phyloP scores from a whole-genome alignment of 441 rosid species.

The Euphorbia schlechtendalii region DNA sequence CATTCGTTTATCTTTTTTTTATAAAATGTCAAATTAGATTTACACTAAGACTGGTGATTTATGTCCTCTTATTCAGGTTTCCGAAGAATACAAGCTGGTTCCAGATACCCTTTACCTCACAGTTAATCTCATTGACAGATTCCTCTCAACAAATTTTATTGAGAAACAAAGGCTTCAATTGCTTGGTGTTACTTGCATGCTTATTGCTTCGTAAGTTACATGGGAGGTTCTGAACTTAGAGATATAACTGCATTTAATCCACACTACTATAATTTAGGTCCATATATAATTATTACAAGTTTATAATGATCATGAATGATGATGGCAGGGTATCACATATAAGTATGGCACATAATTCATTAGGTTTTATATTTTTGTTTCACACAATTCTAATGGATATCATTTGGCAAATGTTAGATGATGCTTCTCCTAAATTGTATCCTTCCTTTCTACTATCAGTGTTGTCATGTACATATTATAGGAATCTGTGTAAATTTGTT shows the following conservation, averaged over 20 bases:
- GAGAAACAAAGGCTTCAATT: conserved; percentile 86
- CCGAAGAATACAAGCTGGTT: conserved; percentile 82
- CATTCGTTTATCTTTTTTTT: neutral
- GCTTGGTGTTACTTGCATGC: conserved; percentile 93
- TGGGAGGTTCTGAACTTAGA: neutral
- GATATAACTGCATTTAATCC: neutral
- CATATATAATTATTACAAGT: neutral
- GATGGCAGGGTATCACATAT: neutral
- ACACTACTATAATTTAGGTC: neutral
- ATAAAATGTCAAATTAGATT: conserved; percentile 1
- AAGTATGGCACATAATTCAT: neutral
- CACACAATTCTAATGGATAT: neutral
- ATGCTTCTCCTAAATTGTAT: neutral
- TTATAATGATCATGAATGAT: neutral
- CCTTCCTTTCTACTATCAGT: neutral
- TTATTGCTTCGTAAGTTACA: conserved; percentile 87
- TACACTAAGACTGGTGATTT: conserved; percentile 18
- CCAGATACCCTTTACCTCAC: conserved; percentile 95
- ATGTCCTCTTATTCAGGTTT: conserved; percentile 50
- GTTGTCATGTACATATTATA: neutral
- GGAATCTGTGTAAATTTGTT: neutral
- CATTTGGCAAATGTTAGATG: neutral
- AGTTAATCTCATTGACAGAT: conserved; percentile 82
- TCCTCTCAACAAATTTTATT: conserved; percentile 59
- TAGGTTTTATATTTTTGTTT: neutral